Conservation (phyloP, 176 grass and related monocot genomes). For the Hsuehochloa calcarea region DNA sequence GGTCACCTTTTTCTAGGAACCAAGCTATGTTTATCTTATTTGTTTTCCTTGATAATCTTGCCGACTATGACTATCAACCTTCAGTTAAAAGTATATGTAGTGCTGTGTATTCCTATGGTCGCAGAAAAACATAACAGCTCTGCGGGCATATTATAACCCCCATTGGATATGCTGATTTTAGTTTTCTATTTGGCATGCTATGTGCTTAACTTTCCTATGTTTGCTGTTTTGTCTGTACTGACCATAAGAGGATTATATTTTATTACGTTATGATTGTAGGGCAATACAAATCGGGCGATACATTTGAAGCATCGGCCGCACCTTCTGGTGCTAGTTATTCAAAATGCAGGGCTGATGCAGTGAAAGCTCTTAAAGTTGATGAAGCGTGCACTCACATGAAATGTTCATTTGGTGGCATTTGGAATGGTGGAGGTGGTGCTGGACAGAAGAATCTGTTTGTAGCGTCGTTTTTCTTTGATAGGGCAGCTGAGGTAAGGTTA, state of each 20-base stretch:
- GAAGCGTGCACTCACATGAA: slow-evolving; percentile 93
- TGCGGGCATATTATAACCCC: neutral
- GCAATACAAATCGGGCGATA: slow-evolving; percentile 54
- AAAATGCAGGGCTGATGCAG: slow-evolving; percentile 68
- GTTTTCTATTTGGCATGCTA: neutral
- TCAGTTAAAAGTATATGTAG: neutral
- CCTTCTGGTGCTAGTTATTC: slow-evolving; percentile 71
- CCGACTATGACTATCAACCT: neutral
- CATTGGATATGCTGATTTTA: neutral
- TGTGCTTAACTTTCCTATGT: neutral
- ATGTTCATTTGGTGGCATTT: slow-evolving; percentile 94
- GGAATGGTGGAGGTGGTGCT: slow-evolving; percentile 95
- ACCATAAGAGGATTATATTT: neutral
- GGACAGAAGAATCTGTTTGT: slow-evolving; percentile 98
- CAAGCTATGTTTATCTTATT: neutral
- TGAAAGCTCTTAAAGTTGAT: slow-evolving; percentile 75
- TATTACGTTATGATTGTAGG: slow-evolving; percentile 39
- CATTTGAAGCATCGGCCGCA: slow-evolving; percentile 70
- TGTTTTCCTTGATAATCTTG: slow-evolving; percentile 1
- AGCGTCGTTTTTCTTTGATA: slow-evolving; percentile 97
- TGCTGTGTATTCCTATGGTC: neutral
- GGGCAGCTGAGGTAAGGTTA: slow-evolving; percentile 81
- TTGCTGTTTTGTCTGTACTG: neutral
- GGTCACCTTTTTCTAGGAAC: neutral
- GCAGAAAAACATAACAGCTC: neutral